Evolutionary conservation across 2,329 filamentous ascomycete genomes (phyloP).

Genomic region (Dactylellina haptotyla): DNA sequence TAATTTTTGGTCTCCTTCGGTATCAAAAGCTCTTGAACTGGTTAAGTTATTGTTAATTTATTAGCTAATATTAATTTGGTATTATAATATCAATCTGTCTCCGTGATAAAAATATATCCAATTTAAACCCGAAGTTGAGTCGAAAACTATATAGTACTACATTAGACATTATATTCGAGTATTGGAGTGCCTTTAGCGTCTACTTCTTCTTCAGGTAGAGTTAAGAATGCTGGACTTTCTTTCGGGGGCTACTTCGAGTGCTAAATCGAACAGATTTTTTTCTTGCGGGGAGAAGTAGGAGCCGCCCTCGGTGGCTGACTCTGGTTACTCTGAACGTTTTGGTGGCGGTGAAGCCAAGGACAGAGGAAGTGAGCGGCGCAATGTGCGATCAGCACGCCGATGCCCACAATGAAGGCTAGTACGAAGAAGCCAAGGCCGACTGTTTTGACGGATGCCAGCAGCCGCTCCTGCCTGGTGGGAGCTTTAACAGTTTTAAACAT

Average conservation of each 20-base stretch:
- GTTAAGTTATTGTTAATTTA: no score
- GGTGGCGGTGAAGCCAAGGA: not conserved
- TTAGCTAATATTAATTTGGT: no score
- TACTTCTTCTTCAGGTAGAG: no score
- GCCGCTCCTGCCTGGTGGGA: not conserved
- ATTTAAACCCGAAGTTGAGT: no score
- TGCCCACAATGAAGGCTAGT: not conserved
- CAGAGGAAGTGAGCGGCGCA: not conserved
- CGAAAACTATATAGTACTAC: no score
- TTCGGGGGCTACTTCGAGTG: conserved; percentile 13
- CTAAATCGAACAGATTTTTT: conserved; percentile 30
- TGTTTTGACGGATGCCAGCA: not conserved
- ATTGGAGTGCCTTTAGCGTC: no score
- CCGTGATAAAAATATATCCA: no score
- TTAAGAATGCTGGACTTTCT: no score
- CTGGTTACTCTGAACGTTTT: not conserved
- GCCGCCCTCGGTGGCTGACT: not conserved
- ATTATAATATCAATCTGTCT: no score
- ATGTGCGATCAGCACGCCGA: not conserved
- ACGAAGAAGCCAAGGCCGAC: not conserved
- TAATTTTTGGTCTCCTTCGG: no score
- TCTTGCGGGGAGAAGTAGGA: not conserved
- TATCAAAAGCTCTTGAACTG: no score
- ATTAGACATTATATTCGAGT: no score
- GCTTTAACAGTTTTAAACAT: not conserved